A percentile compares a stretch with the other conserved stretches of the same genome.
Conservation (phyloP, 345 rosid genomes). For the Rhizophora mangle region DNA sequence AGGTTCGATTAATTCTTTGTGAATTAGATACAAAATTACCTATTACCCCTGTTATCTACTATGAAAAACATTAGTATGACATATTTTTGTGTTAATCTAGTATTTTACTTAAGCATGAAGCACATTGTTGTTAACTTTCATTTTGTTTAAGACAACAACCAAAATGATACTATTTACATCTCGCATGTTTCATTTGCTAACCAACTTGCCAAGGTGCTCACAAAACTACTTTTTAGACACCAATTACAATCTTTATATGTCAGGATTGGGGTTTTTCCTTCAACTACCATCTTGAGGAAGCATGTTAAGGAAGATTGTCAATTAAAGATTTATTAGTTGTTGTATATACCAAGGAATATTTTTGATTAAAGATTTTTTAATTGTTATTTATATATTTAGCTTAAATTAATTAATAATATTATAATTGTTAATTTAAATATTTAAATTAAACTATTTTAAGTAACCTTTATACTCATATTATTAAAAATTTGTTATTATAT, state of each 20-base stretch:
- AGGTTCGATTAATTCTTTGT: background rate
- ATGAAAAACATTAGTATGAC: background rate
- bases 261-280: background rate
- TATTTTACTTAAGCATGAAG: background rate
- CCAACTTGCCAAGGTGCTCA: background rate
- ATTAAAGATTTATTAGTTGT: too few relatives aligned
- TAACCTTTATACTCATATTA: too few relatives aligned
- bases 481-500: too few relatives aligned
- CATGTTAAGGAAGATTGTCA: background rate
- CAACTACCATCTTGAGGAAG: background rate
- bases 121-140: background rate
- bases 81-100: too few relatives aligned
- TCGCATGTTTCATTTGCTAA: background rate
- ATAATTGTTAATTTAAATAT: too few relatives aligned
- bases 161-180: background rate
- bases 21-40: background rate
- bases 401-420: too few relatives aligned
- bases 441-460: too few relatives aligned
- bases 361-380: too few relatives aligned
- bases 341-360: too few relatives aligned
- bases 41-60: background rate
- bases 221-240: background rate
- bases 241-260: background rate
- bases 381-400: too few relatives aligned
- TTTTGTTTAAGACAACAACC: background rate